Percentiles rank a stretch among this genome's conserved stretches.
phyloP scores from a whole-genome alignment of 2,329 filamentous ascomycete species.

The Cytospora piceae region DNA sequence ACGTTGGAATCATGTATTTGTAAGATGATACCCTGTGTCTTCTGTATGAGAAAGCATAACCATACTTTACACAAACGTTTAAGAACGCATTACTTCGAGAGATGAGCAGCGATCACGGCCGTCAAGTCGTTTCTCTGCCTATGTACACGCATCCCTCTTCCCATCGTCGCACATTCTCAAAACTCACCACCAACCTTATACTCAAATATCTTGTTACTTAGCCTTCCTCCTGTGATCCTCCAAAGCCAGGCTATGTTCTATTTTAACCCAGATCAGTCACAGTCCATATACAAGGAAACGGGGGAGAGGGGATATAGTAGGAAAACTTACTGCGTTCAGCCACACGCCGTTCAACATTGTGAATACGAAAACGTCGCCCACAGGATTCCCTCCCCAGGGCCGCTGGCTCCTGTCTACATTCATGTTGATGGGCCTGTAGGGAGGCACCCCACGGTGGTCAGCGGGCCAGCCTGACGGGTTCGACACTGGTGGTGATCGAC shows the following conservation, averaged over 20 bases:
- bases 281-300: too few species aligned
- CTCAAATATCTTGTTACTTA: slow-evolving; percentile 33
- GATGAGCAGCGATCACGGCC: not conserved
- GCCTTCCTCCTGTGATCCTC: slow-evolving; percentile 34
- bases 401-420: slow-evolving; percentile 33
- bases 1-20: too few species aligned
- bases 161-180: slow-evolving; percentile 19
- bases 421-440: slow-evolving; percentile 37
- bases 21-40: too few species aligned
- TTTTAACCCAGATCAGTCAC: not conserved
- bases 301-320: too few species aligned
- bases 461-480: slow-evolving; percentile 37
- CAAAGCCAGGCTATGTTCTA: slow-evolving; percentile 34
- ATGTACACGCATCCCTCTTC: not conserved
- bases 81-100: too few species aligned
- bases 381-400: slow-evolving; percentile 35
- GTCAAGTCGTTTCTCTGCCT: not conserved
- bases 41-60: too few species aligned
- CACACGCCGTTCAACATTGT: slow-evolving; percentile 38
- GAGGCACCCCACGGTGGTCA: slow-evolving; percentile 36
- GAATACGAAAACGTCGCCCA: slow-evolving; percentile 35
- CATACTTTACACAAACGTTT: too few species aligned
- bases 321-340: slow-evolving; percentile 36
- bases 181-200: slow-evolving; percentile 36
- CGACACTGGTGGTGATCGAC: slow-evolving; percentile 30